Conservation (phyloP, 2,329 filamentous ascomycete genomes). For the Paracorniculantispora psalliotae region DNA sequence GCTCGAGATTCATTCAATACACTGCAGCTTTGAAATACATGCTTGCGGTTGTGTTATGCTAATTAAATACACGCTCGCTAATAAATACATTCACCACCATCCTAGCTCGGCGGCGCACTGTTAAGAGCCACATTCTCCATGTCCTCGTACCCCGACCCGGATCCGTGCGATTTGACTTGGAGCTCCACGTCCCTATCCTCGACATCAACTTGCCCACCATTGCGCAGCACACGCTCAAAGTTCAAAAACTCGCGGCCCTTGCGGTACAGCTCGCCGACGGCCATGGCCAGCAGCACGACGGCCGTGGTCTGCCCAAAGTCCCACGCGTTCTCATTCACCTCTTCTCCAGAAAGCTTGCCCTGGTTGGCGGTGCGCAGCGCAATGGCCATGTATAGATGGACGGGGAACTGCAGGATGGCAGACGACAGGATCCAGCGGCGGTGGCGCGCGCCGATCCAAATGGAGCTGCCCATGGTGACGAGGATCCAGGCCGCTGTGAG, state of each 20-base stretch:
- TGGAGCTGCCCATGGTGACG: constrained; percentile 18
- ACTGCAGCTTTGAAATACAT: too few relatives aligned
- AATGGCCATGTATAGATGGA: constrained; percentile 29
- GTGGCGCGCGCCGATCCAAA: constrained; percentile 16
- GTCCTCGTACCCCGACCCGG: not conserved
- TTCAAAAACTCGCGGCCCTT: not conserved
- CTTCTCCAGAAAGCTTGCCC: constrained; percentile 14
- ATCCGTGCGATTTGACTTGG: not conserved
- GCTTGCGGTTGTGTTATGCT: not conserved
- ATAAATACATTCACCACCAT: not conserved
- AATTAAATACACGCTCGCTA: not conserved
- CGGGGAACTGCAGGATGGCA: constrained; percentile 25
- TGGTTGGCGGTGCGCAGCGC: constrained; percentile 26
- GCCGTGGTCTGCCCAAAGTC: constrained; percentile 30
- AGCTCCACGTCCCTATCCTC: not conserved
- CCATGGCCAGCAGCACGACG: constrained; percentile 11
- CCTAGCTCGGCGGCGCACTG: not conserved
- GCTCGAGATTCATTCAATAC: not conserved
- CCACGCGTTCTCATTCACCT: constrained; percentile 23
- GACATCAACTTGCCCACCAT: not conserved
- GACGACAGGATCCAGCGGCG: constrained; percentile 21
- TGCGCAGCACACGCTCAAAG: not conserved
- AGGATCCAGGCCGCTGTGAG: constrained; percentile 20
- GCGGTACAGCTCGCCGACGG: not conserved
- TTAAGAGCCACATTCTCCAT: not conserved